Evolutionary conservation across 176 grass and related monocot genomes (phyloP).

Genomic region (Areca catechu): DNA sequence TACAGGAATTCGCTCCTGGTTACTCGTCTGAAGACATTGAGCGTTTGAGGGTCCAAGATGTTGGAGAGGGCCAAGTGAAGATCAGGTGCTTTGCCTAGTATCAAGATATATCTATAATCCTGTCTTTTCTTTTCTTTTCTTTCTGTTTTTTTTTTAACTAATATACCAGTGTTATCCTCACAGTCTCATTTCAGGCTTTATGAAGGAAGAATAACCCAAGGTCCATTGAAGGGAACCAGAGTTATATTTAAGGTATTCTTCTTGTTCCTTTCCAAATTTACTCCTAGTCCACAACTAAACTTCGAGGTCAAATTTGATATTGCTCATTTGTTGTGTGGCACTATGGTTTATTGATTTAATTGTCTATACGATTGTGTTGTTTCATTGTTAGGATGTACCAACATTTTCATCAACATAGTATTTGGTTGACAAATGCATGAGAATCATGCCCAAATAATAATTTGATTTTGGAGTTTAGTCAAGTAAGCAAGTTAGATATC

Average conservation of each 20-base stretch:
- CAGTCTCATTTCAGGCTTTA: constrained; percentile 73
- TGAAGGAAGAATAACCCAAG: constrained; percentile 80
- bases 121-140: neutral
- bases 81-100: constrained; percentile 60
- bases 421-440: no score
- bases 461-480: no score
- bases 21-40: constrained; percentile 61
- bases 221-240: constrained; percentile 45
- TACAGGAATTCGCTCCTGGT: constrained; percentile 30
- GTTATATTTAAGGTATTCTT: constrained; percentile 70
- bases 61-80: constrained; percentile 90
- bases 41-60: constrained; percentile 52
- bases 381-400: no score
- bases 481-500: no score
- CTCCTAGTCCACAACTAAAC: no score
- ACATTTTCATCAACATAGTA: no score
- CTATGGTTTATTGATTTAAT: no score
- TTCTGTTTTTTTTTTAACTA: constrained; percentile 8
- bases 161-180: constrained; percentile 32
- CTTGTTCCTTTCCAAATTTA: no score
- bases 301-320: no score
- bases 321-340: no score
- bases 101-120: neutral
- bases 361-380: no score
- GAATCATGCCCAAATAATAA: no score